Conservation (phyloP, 2,329 filamentous ascomycete genomes). For the Botrytis paeoniae region DNA sequence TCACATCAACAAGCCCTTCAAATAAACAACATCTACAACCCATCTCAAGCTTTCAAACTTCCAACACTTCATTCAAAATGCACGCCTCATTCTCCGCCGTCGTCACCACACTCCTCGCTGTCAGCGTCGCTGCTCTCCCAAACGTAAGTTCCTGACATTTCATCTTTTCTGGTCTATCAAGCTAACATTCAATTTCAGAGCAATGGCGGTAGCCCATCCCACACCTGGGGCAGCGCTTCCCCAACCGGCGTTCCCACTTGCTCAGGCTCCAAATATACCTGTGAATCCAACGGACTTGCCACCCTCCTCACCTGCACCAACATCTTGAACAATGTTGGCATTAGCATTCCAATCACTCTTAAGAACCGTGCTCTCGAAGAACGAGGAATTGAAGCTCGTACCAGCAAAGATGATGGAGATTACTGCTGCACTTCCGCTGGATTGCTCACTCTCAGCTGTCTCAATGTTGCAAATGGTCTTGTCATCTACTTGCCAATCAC, state of each 20-base stretch:
- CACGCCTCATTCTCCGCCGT: constrained; percentile 1
- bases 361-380: not conserved
- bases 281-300: not conserved
- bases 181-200: not conserved
- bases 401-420: not conserved
- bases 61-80: constrained; percentile 5
- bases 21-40: not conserved
- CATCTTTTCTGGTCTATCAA: not conserved
- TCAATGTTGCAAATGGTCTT: not conserved
- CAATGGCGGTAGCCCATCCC: not conserved
- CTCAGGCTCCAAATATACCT: not conserved
- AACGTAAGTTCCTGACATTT: not conserved
- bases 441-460: not conserved
- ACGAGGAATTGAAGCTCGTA: not conserved
- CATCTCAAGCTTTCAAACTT: not conserved
- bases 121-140: not conserved
- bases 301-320: not conserved
- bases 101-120: not conserved
- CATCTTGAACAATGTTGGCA: not conserved
- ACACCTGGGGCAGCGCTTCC: not conserved
- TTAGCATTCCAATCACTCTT: not conserved
- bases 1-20: constrained; percentile 1
- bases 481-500: not conserved
- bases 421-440: not conserved
- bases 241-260: not conserved